These are phyloP conservation scores for Mariannaea sp. DNA, from an alignment of 2,329 filamentous ascomycete genomes.

Conservation along the genomic window DNA sequence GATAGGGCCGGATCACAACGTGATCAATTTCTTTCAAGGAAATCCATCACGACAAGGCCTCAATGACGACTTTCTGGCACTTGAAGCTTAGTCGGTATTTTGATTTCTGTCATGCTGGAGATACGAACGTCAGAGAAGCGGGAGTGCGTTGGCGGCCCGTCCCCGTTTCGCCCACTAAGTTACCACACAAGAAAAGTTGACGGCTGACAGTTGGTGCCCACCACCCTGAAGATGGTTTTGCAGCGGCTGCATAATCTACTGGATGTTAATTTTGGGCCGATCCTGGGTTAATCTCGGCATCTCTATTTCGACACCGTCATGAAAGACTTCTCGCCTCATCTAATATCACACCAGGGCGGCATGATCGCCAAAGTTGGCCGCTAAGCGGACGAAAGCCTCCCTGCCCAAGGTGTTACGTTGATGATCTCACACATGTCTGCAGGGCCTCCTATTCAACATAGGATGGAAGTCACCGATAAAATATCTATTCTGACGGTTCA, in stretches of 20 bases:
- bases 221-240: background rate
- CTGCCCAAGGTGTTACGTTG: conserved; percentile 2
- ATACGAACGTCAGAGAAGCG: background rate
- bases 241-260: background rate
- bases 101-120: background rate
- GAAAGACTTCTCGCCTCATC: conserved; percentile 3
- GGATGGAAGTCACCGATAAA: too few species aligned
- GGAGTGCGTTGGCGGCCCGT: conserved; percentile 9
- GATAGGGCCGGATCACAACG: conserved; percentile 4
- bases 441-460: too few species aligned
- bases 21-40: background rate
- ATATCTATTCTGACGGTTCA: background rate
- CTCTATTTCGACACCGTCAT: conserved; percentile 9
- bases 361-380: background rate
- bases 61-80: background rate
- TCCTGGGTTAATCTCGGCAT: conserved; percentile 2
- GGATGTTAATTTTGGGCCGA: conserved; percentile 4
- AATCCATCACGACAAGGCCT: background rate
- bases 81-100: background rate
- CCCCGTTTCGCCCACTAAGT: background rate
- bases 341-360: background rate
- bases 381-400: conserved; percentile 1
- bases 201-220: conserved; percentile 2
- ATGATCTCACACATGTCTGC: conserved; percentile 13
- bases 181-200: background rate